Base-by-base conservation (phyloP, 139 green algal genomes). In the Coelastrella sp. region DNA sequence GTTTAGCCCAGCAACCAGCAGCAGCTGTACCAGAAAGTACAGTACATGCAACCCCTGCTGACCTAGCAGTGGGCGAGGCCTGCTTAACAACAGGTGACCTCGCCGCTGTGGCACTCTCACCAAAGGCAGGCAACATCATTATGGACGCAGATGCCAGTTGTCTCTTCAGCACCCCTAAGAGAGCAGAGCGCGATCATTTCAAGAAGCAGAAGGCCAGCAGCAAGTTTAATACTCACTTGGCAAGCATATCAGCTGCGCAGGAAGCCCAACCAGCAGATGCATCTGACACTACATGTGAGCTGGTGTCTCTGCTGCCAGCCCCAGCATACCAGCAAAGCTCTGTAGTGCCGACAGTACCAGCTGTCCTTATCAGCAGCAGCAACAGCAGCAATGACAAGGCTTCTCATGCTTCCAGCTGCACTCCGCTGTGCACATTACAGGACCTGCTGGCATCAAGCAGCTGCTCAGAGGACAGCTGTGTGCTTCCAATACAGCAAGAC, bases 101-200 rank as follows among this genome's bases (percentile, higher is more conserved):
- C 6, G 63, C 63, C 12, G 63, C 1, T 70, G 63, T 70, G 63
- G 3, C 63, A 70, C 15, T 17, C 12, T 14, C 12, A 3, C 9
- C 63, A 17, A 17, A 22, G 15, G 63, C 63, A 70, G 14, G 27
- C 27, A 5, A 17, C 12, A 70, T 17, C 12, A 70, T 14, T 6
- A 56, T 56, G 15, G 79, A 84, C 68, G 79, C 79, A 56, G 79
- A 84, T 49, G 79, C 49, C 20, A 84, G 79, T 56, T 84, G 79
- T 56, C 7, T 84, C 56, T 84, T 84, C 79, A 84, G 79, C 79
- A 84, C 79, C 7, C 79, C 79, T 6, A 7, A 56, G 17, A 61
- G 79, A 22, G 79, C 20, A n/a, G 79, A 84, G 56, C 79, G 79
- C 19, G 20, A 19, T 7, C 19, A 70, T 19, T 84, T 84, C 58